Evolutionary conservation across 1,284 basidiomycete genomes (phyloP).

Genomic region (Ceratobasidium sp.): DNA sequence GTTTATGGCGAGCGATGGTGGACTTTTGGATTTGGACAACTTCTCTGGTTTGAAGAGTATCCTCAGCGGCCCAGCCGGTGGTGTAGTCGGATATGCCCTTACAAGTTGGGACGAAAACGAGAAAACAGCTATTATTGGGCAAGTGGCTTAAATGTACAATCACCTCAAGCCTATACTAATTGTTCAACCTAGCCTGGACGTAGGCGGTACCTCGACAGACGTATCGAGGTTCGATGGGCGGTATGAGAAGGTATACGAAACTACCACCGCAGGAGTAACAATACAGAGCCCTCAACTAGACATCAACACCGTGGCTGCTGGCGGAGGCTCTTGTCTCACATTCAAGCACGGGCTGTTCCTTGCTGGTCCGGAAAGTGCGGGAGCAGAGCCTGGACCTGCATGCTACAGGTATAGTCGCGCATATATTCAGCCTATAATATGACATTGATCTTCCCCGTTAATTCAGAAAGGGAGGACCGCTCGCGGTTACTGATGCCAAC

Average conservation of each 20-base stretch:
- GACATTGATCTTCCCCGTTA: background rate
- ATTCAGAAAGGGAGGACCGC: conserved; percentile 81
- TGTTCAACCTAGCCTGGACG: conserved; percentile 68
- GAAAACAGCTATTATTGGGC: conserved; percentile 81
- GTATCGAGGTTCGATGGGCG: conserved; percentile 88
- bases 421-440: conserved; percentile 12
- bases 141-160: conserved; percentile 51
- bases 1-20: conserved; percentile 92
- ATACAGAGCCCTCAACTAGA: conserved; percentile 90
- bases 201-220: conserved; percentile 91
- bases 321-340: conserved; percentile 85
- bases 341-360: conserved; percentile 86
- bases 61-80: conserved; percentile 88
- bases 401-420: conserved; percentile 73
- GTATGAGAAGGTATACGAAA: conserved; percentile 91
- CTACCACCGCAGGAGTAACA: conserved; percentile 89
- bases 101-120: conserved; percentile 82
- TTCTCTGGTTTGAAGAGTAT: conserved; percentile 92
- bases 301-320: conserved; percentile 90
- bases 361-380: conserved; percentile 85
- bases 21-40: conserved; percentile 84
- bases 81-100: conserved; percentile 88
- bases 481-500: conserved; percentile 90
- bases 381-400: conserved; percentile 85
- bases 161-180: background rate